Evolutionary conservation across 2,329 filamentous ascomycete genomes (phyloP), one percentile per base, ranked within the genome.

Genomic region (Pseudogymnoascus sp.): DNA sequence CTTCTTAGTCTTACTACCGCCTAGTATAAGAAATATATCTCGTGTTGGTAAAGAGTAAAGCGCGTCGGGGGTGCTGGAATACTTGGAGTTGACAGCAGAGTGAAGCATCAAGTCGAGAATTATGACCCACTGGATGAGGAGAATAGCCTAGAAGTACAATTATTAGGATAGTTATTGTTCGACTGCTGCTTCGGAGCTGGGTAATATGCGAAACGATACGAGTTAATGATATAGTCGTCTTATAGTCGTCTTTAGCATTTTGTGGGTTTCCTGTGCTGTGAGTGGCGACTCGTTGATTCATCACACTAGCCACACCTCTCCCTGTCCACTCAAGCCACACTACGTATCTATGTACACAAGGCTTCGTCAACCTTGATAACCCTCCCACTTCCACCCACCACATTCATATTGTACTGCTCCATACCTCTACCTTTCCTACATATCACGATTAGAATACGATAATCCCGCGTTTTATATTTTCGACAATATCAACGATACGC

Each of bases 251-350:
- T 56, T 56, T 3, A 5, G 28, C 50, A 56, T 56, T 56, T 56
- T 56, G 50, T 56, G 50, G 50, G n/a, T 34, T 56, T 56, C 28
- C 23, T 31, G 28, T 34, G 50, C 14, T 56, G 50, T 36, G 50
- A 36, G 50, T 56, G 50, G 50, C 50, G n/a, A 56, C 50, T 56
- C 28, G 50, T 56, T 34, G 50, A 56, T 56, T 56, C 50, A 56
- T 56, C 50, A 56, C 28, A 56, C n/a, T n/a, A 56, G 50, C 50
- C 50, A 56, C 50, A 56, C 28, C 14, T 34, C 25, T 34, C 28
- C 28, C 28, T 14, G n/a, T 36, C 50, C 50, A 34, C 11, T 34
- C 28, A 56, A 56, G 50, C 50, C 50, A 56, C 50, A 56, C 50
- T 56, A 56, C 28, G 28, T 56, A 56, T 36, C 16, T 34, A 36